Conservation (phyloP, 495 filamentous ascomycete species). For the Aspergillus steynii region DNA sequence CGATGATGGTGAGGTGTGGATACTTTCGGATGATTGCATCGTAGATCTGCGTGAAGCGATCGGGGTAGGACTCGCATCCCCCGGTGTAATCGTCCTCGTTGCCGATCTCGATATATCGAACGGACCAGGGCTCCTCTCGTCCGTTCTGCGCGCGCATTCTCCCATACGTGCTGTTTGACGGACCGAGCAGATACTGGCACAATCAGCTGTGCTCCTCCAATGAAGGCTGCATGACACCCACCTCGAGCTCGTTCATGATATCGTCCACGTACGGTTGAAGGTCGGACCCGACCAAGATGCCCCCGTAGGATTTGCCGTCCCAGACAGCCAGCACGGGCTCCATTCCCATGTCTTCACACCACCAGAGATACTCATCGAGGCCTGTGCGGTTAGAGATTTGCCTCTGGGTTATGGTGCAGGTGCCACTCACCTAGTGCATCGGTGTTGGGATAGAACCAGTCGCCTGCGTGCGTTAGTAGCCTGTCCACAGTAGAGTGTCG, state of each 20-base stretch:
- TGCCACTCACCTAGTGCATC: constrained; percentile 53
- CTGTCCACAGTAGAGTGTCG: neutral
- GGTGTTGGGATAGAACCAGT: constrained; percentile 63
- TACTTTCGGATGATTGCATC: constrained; percentile 46
- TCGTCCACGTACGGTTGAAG: constrained; percentile 49
- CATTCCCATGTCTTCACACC: constrained; percentile 63
- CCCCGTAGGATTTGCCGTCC: constrained; percentile 60
- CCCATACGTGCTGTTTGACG: constrained; percentile 36
- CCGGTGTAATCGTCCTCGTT: constrained; percentile 56
- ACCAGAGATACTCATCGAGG: constrained; percentile 62
- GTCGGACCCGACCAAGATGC: constrained; percentile 36
- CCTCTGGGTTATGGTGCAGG: neutral
- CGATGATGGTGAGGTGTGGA: constrained; percentile 45
- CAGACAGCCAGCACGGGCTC: constrained; percentile 59
- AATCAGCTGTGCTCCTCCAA: neutral
- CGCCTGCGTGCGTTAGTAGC: constrained; percentile 29
- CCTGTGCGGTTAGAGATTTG: constrained; percentile 8
- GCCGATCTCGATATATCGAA: constrained; percentile 55
- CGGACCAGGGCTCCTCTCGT: constrained; percentile 42
- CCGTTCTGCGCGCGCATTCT: constrained; percentile 44
- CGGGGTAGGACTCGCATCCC: constrained; percentile 42
- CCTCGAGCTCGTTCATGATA: constrained; percentile 65
- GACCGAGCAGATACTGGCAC: constrained; percentile 30
- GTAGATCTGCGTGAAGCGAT: constrained; percentile 48
- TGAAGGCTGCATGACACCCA: neutral